These are phyloP conservation scores for Bipolaris zeicola DNA, from an alignment of 2,329 filamentous ascomycete genomes.

Conservation along the genomic window DNA sequence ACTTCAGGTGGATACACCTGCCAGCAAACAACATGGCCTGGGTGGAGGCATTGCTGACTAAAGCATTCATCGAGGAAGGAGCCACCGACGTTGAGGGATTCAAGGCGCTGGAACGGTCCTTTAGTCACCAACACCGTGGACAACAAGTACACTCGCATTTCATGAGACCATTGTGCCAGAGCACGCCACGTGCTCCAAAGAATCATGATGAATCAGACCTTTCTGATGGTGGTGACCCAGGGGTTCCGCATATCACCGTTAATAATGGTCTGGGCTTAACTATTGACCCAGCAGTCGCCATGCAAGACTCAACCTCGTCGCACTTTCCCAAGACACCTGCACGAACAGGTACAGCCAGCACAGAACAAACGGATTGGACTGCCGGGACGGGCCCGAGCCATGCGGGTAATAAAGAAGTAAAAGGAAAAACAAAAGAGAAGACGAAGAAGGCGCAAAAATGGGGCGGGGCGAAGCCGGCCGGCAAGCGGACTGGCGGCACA, in stretches of 20 bases:
- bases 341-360: constrained; percentile 39
- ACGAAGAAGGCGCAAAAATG: constrained; percentile 39
- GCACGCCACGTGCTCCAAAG: constrained; percentile 47
- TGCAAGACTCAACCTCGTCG: constrained; percentile 25
- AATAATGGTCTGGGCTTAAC: constrained; percentile 33
- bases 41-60: constrained; percentile 68
- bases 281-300: constrained; percentile 28
- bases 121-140: constrained; percentile 66
- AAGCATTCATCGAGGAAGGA: constrained; percentile 67
- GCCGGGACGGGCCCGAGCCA: constrained; percentile 29
- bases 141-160: constrained; percentile 64
- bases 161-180: constrained; percentile 65
- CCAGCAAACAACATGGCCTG: constrained; percentile 62
- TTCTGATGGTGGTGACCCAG: constrained; percentile 40
- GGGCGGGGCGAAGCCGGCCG: constrained; percentile 31
- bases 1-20: constrained; percentile 54
- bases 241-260: constrained; percentile 37
- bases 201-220: constrained; percentile 42
- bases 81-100: constrained; percentile 67
- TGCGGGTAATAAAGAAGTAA: constrained; percentile 30
- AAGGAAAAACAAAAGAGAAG: constrained; percentile 39
- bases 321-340: constrained; percentile 31
- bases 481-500: constrained; percentile 32
- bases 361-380: constrained; percentile 43
- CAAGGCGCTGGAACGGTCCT: constrained; percentile 66